These are phyloP conservation scores for Curvularia sp. DNA, from an alignment of 2,329 filamentous ascomycete genomes.

Conservation along the genomic window DNA sequence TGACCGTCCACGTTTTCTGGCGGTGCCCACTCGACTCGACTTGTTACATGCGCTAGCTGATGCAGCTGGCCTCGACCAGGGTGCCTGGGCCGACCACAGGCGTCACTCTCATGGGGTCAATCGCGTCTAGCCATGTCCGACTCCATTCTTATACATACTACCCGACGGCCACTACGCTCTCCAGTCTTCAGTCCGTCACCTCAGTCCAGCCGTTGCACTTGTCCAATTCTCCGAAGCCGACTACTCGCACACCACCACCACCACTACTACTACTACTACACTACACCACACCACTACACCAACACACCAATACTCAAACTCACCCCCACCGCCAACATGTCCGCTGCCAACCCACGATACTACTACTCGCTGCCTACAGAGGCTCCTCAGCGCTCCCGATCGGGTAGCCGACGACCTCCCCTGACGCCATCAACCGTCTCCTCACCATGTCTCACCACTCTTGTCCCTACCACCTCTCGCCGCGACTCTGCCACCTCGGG, in stretches of 20 bases:
- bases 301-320: background rate
- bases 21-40: conserved; percentile 38
- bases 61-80: conserved; percentile 6
- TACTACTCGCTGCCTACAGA: conserved; percentile 50
- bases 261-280: no score
- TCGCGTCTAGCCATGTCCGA: conserved; percentile 46
- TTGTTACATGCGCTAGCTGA: conserved; percentile 37
- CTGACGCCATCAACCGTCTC: conserved; percentile 56
- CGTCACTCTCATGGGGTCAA: conserved; percentile 48
- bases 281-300: background rate
- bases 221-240: conserved; percentile 24
- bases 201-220: conserved; percentile 6
- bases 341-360: conserved; percentile 41
- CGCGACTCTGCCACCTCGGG: conserved; percentile 50
- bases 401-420: conserved; percentile 52
- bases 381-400: conserved; percentile 43
- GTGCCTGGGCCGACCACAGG: conserved; percentile 42
- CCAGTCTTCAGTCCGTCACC: conserved; percentile 17
- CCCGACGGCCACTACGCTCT: conserved; percentile 23
- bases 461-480: conserved; percentile 49
- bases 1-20: conserved; percentile 49
- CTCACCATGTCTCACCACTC: conserved; percentile 54
- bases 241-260: background rate
- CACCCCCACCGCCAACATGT: conserved; percentile 37
- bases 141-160: conserved; percentile 44